These are phyloP conservation scores for Cyberlindnera subsufficiens DNA, from an alignment of 805 yeast genomes.

Conservation along the genomic window DNA sequence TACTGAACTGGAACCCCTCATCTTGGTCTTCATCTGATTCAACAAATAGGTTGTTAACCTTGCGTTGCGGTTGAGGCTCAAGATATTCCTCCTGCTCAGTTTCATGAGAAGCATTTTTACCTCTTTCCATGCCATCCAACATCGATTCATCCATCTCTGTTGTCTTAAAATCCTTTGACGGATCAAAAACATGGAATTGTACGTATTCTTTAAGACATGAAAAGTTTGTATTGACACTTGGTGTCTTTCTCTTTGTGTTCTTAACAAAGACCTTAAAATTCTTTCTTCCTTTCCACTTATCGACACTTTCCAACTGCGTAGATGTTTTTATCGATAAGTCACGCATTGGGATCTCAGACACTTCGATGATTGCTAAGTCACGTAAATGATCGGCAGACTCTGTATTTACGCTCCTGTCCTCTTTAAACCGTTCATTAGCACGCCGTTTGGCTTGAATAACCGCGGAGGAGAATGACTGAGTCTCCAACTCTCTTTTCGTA, in stretches of 20 bases:
- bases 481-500: not conserved
- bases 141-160: slow-evolving; percentile 9
- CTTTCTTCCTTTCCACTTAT: slow-evolving; percentile 27
- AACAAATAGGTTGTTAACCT: slow-evolving; percentile 10
- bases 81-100: too few relatives aligned
- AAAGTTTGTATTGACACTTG: slow-evolving; percentile 16
- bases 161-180: slow-evolving; percentile 4
- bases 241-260: slow-evolving; percentile 11
- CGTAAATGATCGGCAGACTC: slow-evolving; percentile 26
- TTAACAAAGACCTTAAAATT: slow-evolving; percentile 37
- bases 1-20: slow-evolving; percentile 15
- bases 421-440: slow-evolving; percentile 18
- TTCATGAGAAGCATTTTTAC: not conserved
- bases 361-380: slow-evolving; percentile 32
- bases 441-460: slow-evolving; percentile 14
- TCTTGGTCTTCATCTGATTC: slow-evolving; percentile 12
- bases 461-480: slow-evolving; percentile 14
- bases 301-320: slow-evolving; percentile 1
- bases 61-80: too few relatives aligned
- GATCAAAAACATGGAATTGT: slow-evolving; percentile 22
- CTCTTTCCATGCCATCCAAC: slow-evolving; percentile 6
- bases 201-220: slow-evolving; percentile 29
- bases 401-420: slow-evolving; percentile 10
- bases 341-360: slow-evolving; percentile 17
- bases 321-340: not conserved